A percentile compares a stretch with the other conserved stretches of the same genome.
These are phyloP conservation scores for Thelonectria blattea DNA, from an alignment of 2,329 filamentous ascomycete genomes.

Conservation along the genomic window DNA sequence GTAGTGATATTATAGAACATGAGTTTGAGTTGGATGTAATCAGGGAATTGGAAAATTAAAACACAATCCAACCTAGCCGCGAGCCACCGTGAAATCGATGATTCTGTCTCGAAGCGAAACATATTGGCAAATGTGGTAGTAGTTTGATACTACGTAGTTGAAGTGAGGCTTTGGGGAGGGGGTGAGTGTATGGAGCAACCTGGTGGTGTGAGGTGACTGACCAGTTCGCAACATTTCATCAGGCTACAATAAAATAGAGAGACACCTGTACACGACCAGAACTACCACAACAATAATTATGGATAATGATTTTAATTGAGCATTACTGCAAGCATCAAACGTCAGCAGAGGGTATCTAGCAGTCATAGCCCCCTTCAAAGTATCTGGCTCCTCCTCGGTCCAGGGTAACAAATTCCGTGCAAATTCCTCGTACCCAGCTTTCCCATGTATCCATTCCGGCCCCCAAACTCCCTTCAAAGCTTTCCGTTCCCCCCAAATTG, in stretches of 20 bases:
- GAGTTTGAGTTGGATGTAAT: background rate
- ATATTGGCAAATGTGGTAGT: too few species aligned
- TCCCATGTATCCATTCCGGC: constrained; percentile 34
- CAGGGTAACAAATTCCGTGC: constrained; percentile 25
- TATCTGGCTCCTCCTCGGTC: constrained; percentile 18
- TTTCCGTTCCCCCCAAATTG: constrained; percentile 21
- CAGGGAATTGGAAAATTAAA: background rate
- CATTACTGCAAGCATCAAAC: constrained; percentile 26
- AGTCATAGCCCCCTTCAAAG: constrained; percentile 15
- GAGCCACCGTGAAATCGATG: too few species aligned
- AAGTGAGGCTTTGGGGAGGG: too few species aligned
- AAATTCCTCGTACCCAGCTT: constrained; percentile 26
- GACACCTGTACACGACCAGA: background rate
- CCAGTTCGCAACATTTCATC: background rate
- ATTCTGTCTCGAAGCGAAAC: too few species aligned
- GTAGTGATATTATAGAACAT: constrained; percentile 17
- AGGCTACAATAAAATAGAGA: background rate
- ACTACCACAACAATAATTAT: background rate
- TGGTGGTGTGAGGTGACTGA: background rate
- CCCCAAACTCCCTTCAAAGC: constrained; percentile 34
- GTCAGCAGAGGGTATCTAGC: constrained; percentile 35
- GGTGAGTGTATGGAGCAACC: too few species aligned
- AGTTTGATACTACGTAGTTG: too few species aligned
- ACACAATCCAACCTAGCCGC: too few species aligned
- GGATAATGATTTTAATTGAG: constrained; percentile 19